Percentiles rank a stretch among this genome's conserved stretches.
Conservation (phyloP, 164 flowering plant species). For the Magnolia sinica region DNA sequence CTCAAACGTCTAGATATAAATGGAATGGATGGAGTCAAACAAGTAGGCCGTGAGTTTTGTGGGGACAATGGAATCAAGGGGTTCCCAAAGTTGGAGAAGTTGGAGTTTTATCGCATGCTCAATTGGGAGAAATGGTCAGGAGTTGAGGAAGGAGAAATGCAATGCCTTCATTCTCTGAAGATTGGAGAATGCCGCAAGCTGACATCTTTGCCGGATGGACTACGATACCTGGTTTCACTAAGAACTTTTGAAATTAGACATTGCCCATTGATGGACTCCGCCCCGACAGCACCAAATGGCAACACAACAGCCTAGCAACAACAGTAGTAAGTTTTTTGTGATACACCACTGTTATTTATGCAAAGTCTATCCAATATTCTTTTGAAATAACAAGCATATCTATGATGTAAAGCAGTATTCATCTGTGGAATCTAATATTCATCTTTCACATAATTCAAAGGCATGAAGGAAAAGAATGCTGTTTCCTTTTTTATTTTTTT, state of each 20-base stretch:
- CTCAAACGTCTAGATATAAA: constrained; percentile 7
- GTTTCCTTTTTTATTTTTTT: no score
- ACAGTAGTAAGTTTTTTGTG: no score
- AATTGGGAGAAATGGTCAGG: constrained; percentile 6
- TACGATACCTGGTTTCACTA: not conserved
- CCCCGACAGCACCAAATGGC: no score
- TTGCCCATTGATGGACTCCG: not conserved
- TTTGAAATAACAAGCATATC: no score
- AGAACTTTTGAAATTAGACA: not conserved
- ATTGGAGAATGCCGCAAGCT: not conserved
- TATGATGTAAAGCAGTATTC: no score
- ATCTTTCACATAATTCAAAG: no score
- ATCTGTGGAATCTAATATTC: no score
- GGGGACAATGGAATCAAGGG: not conserved
- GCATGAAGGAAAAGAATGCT: no score
- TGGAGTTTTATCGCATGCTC: not conserved
- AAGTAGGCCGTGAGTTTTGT: constrained; percentile 7
- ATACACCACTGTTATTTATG: no score
- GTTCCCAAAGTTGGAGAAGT: not conserved
- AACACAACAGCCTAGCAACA: no score
- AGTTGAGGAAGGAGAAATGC: constrained; percentile 4
- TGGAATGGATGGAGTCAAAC: not conserved
- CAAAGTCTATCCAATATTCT: no score
- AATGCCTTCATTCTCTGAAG: not conserved
- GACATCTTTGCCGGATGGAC: not conserved